Conservation (phyloP, 179 eudicot species). For the Carnegiea gigantea region DNA sequence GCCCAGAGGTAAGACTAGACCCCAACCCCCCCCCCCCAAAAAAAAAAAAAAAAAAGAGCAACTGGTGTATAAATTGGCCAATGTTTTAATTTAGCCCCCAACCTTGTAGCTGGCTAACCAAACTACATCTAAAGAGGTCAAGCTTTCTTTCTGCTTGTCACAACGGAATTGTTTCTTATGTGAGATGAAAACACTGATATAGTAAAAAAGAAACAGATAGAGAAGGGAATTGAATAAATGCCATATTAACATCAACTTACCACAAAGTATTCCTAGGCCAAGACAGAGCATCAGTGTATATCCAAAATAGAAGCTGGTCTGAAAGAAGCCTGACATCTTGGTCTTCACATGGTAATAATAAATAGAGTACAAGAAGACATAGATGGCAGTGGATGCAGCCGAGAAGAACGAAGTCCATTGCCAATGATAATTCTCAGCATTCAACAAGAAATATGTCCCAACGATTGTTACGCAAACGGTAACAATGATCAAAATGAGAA, state of each 20-base stretch:
- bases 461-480: constrained; percentile 95
- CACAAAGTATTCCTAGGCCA: constrained; percentile 86
- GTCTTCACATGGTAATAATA: constrained; percentile 90
- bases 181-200: not conserved
- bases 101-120: not conserved
- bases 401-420: constrained; percentile 98
- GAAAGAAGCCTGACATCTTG: constrained; percentile 99
- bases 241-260: constrained; percentile 28
- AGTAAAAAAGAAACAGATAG: not conserved
- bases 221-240: not conserved
- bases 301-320: constrained; percentile 97
- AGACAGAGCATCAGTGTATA: constrained; percentile 92
- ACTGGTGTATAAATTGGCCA: not conserved
- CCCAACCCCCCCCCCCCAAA: no score
- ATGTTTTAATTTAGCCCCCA: not conserved
- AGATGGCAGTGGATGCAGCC: constrained; percentile 89
- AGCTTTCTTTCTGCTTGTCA: not conserved
- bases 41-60: not conserved
- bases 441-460: constrained; percentile 92
- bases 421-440: constrained; percentile 99
- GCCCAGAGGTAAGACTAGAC: no score
- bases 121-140: not conserved
- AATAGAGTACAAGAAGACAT: constrained; percentile 81
- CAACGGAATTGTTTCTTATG: not conserved
- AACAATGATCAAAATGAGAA: constrained; percentile 79